A percentile compares a stretch with the other conserved stretches of the same genome.
These are phyloP conservation scores for Myrica gale DNA, from an alignment of 306 rosid genomes.

Conservation along the genomic window DNA sequence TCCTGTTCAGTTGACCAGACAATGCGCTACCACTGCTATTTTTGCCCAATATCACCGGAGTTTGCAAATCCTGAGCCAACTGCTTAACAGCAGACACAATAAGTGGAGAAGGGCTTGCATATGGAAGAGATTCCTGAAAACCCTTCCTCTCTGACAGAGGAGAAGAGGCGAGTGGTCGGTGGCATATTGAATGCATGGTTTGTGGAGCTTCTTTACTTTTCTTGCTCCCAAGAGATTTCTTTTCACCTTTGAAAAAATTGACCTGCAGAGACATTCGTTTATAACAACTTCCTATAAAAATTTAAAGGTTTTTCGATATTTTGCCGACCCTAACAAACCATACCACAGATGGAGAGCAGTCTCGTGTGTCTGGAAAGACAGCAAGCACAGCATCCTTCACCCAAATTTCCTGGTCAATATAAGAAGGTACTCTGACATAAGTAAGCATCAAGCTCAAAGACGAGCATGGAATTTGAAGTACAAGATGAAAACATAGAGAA, in stretches of 20 bases:
- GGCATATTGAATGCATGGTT: constrained; percentile 45
- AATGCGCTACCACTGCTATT: constrained; percentile 42
- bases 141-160: constrained; percentile 58
- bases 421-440: constrained; percentile 51
- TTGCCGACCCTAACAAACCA: constrained; percentile 42
- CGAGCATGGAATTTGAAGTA: constrained; percentile 27
- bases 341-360: constrained; percentile 77
- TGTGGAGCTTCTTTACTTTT: constrained; percentile 48
- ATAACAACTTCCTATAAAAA: constrained; percentile 25
- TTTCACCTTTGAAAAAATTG: constrained; percentile 67
- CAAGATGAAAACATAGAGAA: constrained; percentile 28
- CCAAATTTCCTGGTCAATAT: constrained; percentile 84
- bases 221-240: constrained; percentile 55
- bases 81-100: constrained; percentile 77
- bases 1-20: constrained; percentile 74
- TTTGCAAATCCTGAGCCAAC: constrained; percentile 73
- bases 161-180: constrained; percentile 60
- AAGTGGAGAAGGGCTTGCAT: constrained; percentile 57
- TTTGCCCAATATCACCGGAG: constrained; percentile 59
- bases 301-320: constrained; percentile 19
- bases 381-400: constrained; percentile 78
- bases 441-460: constrained; percentile 39
- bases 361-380: constrained; percentile 70
- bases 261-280: constrained; percentile 54
- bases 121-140: constrained; percentile 57